phyloP scores from a whole-genome alignment of 495 filamentous ascomycete genomes.

The Parachaetomium inaequale region DNA sequence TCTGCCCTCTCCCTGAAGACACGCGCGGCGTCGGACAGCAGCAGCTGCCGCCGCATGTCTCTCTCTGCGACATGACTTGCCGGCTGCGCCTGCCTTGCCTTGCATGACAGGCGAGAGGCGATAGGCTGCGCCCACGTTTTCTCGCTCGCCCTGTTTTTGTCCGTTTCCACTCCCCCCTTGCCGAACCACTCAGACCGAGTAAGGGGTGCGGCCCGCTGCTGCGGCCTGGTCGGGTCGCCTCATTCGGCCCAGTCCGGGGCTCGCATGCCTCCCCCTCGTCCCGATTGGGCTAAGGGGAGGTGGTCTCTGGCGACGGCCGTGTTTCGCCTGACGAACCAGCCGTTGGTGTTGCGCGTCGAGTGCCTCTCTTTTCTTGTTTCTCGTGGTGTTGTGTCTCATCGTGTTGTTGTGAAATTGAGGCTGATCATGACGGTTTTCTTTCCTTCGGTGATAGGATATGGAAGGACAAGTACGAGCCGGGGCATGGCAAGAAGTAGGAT shows the following conservation, averaged over 20 bases:
- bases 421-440: neutral
- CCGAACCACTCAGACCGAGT: neutral
- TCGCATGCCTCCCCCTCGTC: neutral
- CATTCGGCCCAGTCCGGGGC: neutral
- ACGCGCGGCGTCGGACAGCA: neutral
- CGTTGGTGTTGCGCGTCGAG: neutral
- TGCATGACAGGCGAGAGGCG: neutral
- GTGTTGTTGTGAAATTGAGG: neutral
- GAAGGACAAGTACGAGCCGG: slow-evolving; percentile 91
- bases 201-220: slow-evolving; percentile 6
- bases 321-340: neutral
- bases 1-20: slow-evolving; percentile 13
- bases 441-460: slow-evolving; percentile 66
- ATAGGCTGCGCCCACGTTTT: slow-evolving; percentile 5
- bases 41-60: neutral
- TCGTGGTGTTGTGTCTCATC: neutral
- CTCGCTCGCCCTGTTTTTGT: slow-evolving; percentile 1
- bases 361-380: no score
- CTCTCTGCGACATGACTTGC: neutral
- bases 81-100: neutral
- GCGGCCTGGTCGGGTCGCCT: neutral
- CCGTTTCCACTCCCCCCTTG: neutral
- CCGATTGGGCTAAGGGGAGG: neutral
- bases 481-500: slow-evolving; percentile 43
- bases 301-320: neutral